Conservation (phyloP, 2,329 filamentous ascomycete genomes). For the Parastagonospora nodorum region DNA sequence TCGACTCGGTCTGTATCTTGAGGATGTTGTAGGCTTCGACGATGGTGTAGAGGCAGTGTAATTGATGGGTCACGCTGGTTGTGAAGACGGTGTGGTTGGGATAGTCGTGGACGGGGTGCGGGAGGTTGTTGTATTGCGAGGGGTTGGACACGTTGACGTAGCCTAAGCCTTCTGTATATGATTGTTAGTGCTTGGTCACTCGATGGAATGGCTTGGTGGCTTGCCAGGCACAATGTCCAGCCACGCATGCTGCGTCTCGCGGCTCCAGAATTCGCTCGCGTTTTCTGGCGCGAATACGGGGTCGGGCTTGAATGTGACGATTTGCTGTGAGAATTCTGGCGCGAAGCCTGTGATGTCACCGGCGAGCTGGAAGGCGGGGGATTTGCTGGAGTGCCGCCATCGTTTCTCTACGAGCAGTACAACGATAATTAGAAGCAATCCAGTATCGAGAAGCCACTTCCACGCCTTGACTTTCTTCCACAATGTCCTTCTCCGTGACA, state of each 20-base stretch:
- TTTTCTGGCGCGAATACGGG: constrained; percentile 35
- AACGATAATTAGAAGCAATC: constrained; percentile 33
- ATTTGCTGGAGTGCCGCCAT: constrained; percentile 16
- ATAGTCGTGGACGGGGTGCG: constrained; percentile 40
- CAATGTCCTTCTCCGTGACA: constrained; percentile 8
- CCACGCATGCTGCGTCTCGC: constrained; percentile 38
- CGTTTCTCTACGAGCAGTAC: constrained; percentile 34
- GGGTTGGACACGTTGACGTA: constrained; percentile 36
- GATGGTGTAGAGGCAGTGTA: constrained; percentile 42
- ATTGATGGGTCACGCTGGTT: constrained; percentile 40
- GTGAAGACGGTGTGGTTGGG: constrained; percentile 36
- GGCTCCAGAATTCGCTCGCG: constrained; percentile 35
- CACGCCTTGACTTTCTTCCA: constrained; percentile 22
- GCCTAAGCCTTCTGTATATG: constrained; percentile 34
- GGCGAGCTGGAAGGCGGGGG: constrained; percentile 27
- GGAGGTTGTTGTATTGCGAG: constrained; percentile 30
- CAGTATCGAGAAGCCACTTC: constrained; percentile 37
- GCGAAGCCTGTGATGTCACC: constrained; percentile 42
- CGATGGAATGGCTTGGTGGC: neutral
- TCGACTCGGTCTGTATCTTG: constrained; percentile 15
- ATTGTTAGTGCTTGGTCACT: neutral
- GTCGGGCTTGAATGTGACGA: constrained; percentile 33
- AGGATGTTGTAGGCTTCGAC: constrained; percentile 40
- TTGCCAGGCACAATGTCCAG: constrained; percentile 38
- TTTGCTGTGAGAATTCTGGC: constrained; percentile 40